Base-by-base conservation (phyloP, 192 early-diverging fungal genomes). In the Entrophospora sp. region DNA sequence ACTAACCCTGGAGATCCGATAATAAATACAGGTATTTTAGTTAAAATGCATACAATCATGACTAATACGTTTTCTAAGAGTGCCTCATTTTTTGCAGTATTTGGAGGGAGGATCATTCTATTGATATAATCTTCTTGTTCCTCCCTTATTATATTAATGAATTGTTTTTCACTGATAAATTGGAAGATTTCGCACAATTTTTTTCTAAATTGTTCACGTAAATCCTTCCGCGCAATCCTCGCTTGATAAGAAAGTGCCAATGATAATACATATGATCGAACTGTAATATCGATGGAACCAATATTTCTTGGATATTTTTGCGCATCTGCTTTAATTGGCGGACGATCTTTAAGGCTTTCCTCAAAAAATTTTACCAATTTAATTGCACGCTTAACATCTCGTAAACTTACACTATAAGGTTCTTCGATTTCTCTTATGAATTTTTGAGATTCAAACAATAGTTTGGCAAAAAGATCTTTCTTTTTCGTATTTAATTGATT, bases 41-140 rank as follows among this genome's bases (percentile, higher is more conserved):
- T 67, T 34, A 66, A 56, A 28, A 66, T 66, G 18, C 65, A 66
- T 32, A 67, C 66, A 0, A 43, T 43, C 66, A 67, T 67, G 13
- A 46, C 52, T 0, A 67, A 31, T 14, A 56, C 22, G 59, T 67
- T 67, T 59, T 67, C 53, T 22, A 67, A 36, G 1, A 67, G 53
- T 18, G 66, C 66, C 14, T 56, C 52, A 20, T 67, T 67, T 13
- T 2, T 13, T 9, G 66, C 66, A 52, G 34, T 56, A n/a, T 60
- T 32, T 0, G 66, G 51, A 9, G 51, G 32, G 14, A 9, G 4
- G 9, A 24, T 44, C 66, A 67, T 67, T 56, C 52, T 27, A 14
- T 58, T n/a, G 14, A 58, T n/a, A 16, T 45, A 59, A 43, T 67
- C 66, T 45, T 67, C 27, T 58, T 67, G 55, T 31, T 67, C 66